Evolutionary conservation across 257 asterid genomes (phyloP), one percentile per base, ranked within the genome.

Genomic region (Solanum verrucosum): DNA sequence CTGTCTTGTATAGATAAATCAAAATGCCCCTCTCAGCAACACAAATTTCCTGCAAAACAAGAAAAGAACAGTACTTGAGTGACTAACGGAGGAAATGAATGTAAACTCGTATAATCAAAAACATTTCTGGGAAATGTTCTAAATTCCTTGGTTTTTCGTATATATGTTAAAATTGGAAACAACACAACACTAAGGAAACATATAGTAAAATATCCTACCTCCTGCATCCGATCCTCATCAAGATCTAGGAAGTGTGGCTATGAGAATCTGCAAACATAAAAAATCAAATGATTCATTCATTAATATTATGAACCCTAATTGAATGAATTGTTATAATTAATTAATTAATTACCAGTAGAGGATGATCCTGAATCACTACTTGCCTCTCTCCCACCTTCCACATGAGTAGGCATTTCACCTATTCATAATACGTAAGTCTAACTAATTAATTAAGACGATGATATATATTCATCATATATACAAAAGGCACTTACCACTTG

Each of bases 171-270:
- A 77, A 6, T 38, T 38, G 20, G 46, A 37, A 77, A 23, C 6
- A 13, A 35, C 59, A 10, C 1, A 40, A 77, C 84, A 13, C 60
- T n/a, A 11, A 77, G 12, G 56, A 12, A 40, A 33, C 16, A 38
- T 10, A 29, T 29, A 34, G 37, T 34, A 5, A 34, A 34, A 90
- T 13, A 92, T 87, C 81, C 5, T 93, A 92, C 37, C 37, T 83
- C 91, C 94, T 89, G 37, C 34, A 33, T 33, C 34, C 34, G 34
- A 33, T 33, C 34, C 34, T 33, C 88, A 88, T 25, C 83, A 89
- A 15, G 95, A 33, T 33, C 34, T 33, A 93, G 85, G 94, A 92
- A 83, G 93, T 91, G 60, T 89, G 92, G 20, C 56, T 46, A 46
- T 46, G 7, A 46, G 56, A 46, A 46, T 46, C 56, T 46, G 56